Percentiles rank a stretch among this genome's conserved stretches.
Evolutionary conservation across 495 filamentous ascomycete genomes (phyloP).

Genomic region (Neurospora sp.): DNA sequence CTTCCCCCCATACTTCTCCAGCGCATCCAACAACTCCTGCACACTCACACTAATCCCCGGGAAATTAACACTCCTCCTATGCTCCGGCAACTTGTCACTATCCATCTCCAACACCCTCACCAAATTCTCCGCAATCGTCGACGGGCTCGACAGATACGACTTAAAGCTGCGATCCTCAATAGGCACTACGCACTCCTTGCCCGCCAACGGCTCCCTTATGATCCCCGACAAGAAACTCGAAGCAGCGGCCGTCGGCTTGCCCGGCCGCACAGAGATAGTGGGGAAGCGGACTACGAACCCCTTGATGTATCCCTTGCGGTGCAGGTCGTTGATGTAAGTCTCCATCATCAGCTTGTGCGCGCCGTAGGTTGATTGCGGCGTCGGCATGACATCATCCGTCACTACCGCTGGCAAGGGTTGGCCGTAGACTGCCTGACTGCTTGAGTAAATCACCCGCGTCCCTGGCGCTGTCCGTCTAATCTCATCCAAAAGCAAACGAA

Average conservation of each 20-base stretch:
- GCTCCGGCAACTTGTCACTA: constrained; percentile 40
- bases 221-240: constrained; percentile 67
- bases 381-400: constrained; percentile 42
- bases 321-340: constrained; percentile 64
- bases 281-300: constrained; percentile 60
- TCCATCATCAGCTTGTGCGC: constrained; percentile 72
- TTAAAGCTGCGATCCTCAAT: constrained; percentile 44
- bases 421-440: constrained; percentile 33
- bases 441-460: constrained; percentile 49
- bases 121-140: constrained; percentile 60
- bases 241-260: constrained; percentile 65
- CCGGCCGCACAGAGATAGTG: constrained; percentile 64
- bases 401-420: constrained; percentile 24
- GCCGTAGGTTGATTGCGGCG: constrained; percentile 64
- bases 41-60: constrained; percentile 64
- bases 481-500: no score
- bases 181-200: constrained; percentile 56
- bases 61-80: constrained; percentile 57
- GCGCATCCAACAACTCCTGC: constrained; percentile 64
- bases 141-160: constrained; percentile 60
- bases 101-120: constrained; percentile 50
- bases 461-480: constrained; percentile 8
- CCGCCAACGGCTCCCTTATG: constrained; percentile 41
- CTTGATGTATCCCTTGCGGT: constrained; percentile 58
- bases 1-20: constrained; percentile 59